These are phyloP conservation scores for Aspergillus udagawae DNA, from an alignment of 2,329 filamentous ascomycete genomes.

Conservation along the genomic window DNA sequence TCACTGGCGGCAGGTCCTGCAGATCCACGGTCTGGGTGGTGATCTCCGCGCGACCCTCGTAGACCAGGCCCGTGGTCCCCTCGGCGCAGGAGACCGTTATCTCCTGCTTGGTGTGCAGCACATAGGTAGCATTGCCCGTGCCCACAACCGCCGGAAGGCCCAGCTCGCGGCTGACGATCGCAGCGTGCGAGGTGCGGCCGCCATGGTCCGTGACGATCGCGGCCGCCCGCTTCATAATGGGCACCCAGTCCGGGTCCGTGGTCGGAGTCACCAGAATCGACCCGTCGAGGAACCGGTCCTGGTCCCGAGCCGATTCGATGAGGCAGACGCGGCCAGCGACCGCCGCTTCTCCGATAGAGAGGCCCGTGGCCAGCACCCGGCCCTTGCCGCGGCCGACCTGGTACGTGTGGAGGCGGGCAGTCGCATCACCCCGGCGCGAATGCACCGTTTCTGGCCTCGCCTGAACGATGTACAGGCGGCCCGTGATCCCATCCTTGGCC, in stretches of 20 bases:
- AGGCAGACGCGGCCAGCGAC: slow-evolving; percentile 32
- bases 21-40: slow-evolving; percentile 29
- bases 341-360: slow-evolving; percentile 33
- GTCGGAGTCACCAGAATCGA: slow-evolving; percentile 34
- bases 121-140: slow-evolving; percentile 32
- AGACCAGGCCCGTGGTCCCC: slow-evolving; percentile 35
- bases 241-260: slow-evolving; percentile 39
- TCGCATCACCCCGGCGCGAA: slow-evolving; percentile 23
- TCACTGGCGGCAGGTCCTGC: slow-evolving; percentile 15
- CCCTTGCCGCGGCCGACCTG: slow-evolving; percentile 26
- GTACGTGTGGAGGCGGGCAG: slow-evolving; percentile 32
- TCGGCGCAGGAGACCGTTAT: slow-evolving; percentile 40
- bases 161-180: slow-evolving; percentile 41
- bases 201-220: slow-evolving; percentile 35
- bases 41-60: slow-evolving; percentile 34
- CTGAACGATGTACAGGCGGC: slow-evolving; percentile 34
- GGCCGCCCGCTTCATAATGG: slow-evolving; percentile 36
- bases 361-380: slow-evolving; percentile 24
- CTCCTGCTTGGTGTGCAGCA: slow-evolving; percentile 35
- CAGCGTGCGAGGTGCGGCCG: slow-evolving; percentile 35
- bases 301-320: slow-evolving; percentile 26
- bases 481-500: slow-evolving; percentile 30
- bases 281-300: slow-evolving; percentile 31
- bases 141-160: slow-evolving; percentile 39
- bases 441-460: slow-evolving; percentile 38